Evolutionary conservation across 2,329 filamentous ascomycete genomes (phyloP).

Genomic region (Truncatella angustata): DNA sequence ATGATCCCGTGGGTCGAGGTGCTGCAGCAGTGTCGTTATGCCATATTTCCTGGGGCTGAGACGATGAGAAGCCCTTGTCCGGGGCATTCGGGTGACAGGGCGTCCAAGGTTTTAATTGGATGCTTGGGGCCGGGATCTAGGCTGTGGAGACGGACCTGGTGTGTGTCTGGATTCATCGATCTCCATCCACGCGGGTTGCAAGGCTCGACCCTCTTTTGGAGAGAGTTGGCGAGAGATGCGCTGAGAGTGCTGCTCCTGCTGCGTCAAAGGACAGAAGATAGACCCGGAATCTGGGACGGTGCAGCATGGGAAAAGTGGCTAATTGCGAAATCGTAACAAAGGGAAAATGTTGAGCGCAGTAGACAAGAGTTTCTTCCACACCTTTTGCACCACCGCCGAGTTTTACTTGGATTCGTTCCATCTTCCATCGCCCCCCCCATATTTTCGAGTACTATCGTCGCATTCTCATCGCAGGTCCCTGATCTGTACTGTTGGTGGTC

Average conservation of each 20-base stretch:
- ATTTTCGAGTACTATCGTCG: not conserved
- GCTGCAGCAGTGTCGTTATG: no score
- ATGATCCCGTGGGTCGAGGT: no score
- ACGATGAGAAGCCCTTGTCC: not conserved
- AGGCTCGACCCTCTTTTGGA: conserved; percentile 8
- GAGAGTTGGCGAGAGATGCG: conserved; percentile 4
- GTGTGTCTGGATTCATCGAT: conserved; percentile 10
- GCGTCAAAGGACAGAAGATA: conserved; percentile 6
- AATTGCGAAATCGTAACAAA: conserved; percentile 1
- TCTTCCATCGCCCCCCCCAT: not conserved
- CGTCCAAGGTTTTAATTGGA: conserved; percentile 1
- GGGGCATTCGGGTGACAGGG: conserved; percentile 5
- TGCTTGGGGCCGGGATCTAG: conserved; percentile 2
- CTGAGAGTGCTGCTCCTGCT: not conserved
- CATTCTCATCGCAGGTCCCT: not conserved
- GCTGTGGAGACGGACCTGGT: conserved; percentile 4
- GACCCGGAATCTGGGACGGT: not conserved
- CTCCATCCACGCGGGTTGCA: conserved; percentile 5
- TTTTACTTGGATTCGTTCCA: not conserved
- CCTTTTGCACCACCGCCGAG: not conserved
- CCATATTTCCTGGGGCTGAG: not conserved
- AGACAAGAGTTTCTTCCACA: not conserved
- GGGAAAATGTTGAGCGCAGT: not conserved
- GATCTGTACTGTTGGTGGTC: not conserved
- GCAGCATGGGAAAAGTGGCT: conserved; percentile 8